phyloP scores from a whole-genome alignment of 2,329 filamentous ascomycete species.

The Alternaria angustiovoidea region DNA sequence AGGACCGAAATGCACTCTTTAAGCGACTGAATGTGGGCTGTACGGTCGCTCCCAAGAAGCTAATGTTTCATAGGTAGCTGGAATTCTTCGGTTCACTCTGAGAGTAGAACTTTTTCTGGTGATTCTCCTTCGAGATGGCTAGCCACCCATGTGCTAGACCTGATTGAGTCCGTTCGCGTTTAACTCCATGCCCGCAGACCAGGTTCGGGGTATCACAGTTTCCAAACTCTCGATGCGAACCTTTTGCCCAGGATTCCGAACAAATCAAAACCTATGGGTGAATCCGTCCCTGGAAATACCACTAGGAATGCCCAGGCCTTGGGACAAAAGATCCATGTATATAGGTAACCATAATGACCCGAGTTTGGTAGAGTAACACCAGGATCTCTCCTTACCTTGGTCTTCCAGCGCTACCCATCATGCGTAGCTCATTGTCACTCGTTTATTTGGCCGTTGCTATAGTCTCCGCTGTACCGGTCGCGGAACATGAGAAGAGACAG shows the following conservation, averaged over 20 bases:
- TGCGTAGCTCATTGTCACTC: conserved; percentile 15
- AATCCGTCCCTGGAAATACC: not conserved
- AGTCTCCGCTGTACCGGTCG: conserved; percentile 6
- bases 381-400: not conserved
- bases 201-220: not conserved
- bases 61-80: not conserved
- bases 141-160: not conserved
- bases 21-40: not conserved
- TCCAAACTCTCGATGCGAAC: not conserved
- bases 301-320: not conserved
- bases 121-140: not conserved
- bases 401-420: not conserved
- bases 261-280: not conserved
- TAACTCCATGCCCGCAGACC: not conserved
- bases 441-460: not conserved
- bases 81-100: not conserved
- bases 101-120: not conserved
- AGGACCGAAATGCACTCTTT: not conserved
- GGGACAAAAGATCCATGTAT: not conserved
- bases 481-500: conserved; percentile 8
- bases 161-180: not conserved
- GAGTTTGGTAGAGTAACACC: not conserved
- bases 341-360: not conserved
- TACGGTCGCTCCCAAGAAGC: not conserved
- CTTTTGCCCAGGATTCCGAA: not conserved